Base-by-base conservation (phyloP, 129 eudicot species). In the Chrysanthemum seticuspe region DNA sequence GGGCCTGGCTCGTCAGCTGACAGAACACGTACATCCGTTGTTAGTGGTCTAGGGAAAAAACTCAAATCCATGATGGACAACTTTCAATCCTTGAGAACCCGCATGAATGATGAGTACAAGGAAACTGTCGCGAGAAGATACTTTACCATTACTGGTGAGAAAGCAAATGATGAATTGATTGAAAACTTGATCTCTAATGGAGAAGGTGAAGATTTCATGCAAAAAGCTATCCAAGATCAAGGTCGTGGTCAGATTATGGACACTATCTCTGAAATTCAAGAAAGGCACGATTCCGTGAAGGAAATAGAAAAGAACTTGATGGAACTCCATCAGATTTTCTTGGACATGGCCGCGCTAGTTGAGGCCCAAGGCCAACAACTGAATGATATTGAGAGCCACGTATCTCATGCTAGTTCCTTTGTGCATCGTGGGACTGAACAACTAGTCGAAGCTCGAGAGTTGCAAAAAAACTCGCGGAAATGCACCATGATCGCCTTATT, bases 351-450 rank as follows among this genome's bases (percentile, higher is more conserved):
- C 13, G 97, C 96, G 3, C 71, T 94, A 4, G 98, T 94, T 19
- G 98, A 94, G 76, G 90, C 98, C 4, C 98, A 87, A 44, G 98
- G 98, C 49, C 97, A 89, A 55, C 98, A 90, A 55, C 21, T 94
- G 51, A 94, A 94, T 55, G 89, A 90, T 58, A 94, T 94, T 10
- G 96, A 90, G 77, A 85, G 89, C 72, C 91, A 94, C 50, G 97
- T 94, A 55, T 83, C 85, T 1, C 92, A 86, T n/a, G 97, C 98
- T 0, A 87, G 96, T 70, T 94, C 98, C 34, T 94, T 94, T n/a
- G 97, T 94, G 34, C 89, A 88, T 65, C 78, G 95, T 10, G 97
- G 97, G 72, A 85, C 97, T 0, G 96, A 82, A 16, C 87, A 90
- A 67, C 82, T 94, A 1, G 87, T 65, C 45, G 96, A 86, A 31